Conservation (phyloP, 1,284 basidiomycete species). For the Ceratobasidium sp. region DNA sequence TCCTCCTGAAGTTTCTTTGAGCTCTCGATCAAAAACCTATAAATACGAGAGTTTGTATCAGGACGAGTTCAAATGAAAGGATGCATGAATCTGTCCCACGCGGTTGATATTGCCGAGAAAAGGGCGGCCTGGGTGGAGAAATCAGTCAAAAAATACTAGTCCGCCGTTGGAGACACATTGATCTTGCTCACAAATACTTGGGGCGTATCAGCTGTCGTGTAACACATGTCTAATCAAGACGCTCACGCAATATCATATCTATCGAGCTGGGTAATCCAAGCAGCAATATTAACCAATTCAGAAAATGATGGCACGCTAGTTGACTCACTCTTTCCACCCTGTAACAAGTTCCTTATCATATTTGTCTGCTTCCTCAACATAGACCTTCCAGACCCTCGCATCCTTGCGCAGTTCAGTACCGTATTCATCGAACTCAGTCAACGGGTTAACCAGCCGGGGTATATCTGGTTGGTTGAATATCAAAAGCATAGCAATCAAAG, state of each 20-base stretch:
- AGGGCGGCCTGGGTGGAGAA: neutral
- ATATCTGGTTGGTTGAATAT: too few relatives aligned
- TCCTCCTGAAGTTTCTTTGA: conserved; percentile 3
- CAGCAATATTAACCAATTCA: neutral
- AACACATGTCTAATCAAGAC: neutral
- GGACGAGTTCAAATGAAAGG: neutral
- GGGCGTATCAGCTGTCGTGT: neutral
- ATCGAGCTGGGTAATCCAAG: neutral
- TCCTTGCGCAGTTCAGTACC: too few relatives aligned
- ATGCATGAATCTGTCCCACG: neutral
- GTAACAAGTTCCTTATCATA: neutral
- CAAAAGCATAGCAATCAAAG: too few relatives aligned
- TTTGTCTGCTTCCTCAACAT: conserved; percentile 5
- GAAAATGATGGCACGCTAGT: neutral
- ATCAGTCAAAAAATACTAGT: neutral
- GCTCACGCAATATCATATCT: conserved; percentile 14
- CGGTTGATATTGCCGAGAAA: conserved; percentile 6
- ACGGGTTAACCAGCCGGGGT: too few relatives aligned
- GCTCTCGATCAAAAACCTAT: conserved; percentile 19
- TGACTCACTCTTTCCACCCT: conserved; percentile 10
- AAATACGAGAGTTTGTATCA: neutral
- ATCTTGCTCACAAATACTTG: conserved; percentile 1
- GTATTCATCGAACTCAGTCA: too few relatives aligned
- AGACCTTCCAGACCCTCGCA: too few relatives aligned
- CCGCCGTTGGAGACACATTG: too few relatives aligned